These are phyloP conservation scores for Wickerhamomyces chambardii DNA, from an alignment of 805 yeast genomes.

Conservation along the genomic window DNA sequence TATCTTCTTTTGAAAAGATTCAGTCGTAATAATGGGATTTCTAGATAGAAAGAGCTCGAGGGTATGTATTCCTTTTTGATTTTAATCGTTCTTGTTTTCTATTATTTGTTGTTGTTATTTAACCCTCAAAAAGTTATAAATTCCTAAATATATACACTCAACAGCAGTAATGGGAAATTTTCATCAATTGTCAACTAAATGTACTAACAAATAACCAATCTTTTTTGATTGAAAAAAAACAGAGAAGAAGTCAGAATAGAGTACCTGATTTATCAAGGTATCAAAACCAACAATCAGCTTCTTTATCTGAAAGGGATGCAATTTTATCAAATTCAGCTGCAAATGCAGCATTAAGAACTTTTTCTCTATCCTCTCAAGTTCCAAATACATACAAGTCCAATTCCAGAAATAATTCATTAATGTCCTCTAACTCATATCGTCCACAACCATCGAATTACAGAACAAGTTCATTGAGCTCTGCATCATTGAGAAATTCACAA, in stretches of 20 bases:
- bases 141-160: no score
- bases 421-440: not conserved
- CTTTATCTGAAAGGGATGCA: slow-evolving; percentile 5
- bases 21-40: not conserved
- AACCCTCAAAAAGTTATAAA: no score
- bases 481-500: slow-evolving; percentile 2
- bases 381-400: not conserved
- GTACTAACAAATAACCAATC: no score
- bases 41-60: not conserved
- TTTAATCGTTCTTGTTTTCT: no score
- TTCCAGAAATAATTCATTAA: slow-evolving; percentile 1
- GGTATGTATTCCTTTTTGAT: not conserved
- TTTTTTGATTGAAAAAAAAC: no score
- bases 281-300: slow-evolving; percentile 8
- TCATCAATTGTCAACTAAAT: no score
- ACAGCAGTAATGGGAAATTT: no score
- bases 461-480: slow-evolving; percentile 7
- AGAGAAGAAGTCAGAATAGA: slow-evolving; percentile 13
- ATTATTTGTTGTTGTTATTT: no score
- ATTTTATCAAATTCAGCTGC: slow-evolving; percentile 13
- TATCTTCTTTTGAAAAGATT: no score
- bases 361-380: slow-evolving; percentile 10
- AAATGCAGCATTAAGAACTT: slow-evolving; percentile 4
- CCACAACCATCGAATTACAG: no score
- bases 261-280: slow-evolving; percentile 26